Base-by-base conservation (phyloP, 2,329 filamentous ascomycete genomes). In the Colletotrichum shisoi region DNA sequence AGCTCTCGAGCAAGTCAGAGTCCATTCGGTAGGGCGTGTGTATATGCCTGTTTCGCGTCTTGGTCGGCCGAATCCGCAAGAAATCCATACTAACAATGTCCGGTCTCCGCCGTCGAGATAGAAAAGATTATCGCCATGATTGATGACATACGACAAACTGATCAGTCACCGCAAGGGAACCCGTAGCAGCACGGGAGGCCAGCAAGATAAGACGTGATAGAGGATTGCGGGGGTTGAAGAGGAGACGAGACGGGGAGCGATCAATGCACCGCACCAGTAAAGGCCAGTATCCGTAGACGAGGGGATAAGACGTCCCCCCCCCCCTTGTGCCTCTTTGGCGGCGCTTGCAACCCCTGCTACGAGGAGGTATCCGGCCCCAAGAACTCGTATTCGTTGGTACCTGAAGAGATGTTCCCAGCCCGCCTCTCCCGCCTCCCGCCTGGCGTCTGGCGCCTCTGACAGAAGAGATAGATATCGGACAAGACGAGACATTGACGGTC, bases 181-280 rank as follows among this genome's bases (percentile, higher is more conserved):
- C 53, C 49, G 61, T 45, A 27, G 24, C 24, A 67, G 64, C 54
- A 67, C 64, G 61, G 64, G 64, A 64, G 56, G 61, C 54, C 60
- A 64, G 61, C 64, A 49, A 67, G 64, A 67, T 67, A 67, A 67
- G 64, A 64, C 64, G 64, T 67, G 64, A 67, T 67, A 67, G 64
- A 67, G 64, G 60, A 64, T 64, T 67, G 64, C 64, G 64, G 61
- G 54, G 51, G 64, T 54, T 24, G 19, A 2, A 39, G 53, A 59
- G 42, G 49, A 67, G 64, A 59, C 61, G 64, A 67, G 64, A 67
- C 64, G 56, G 64, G 64, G 61, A 67, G 51, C 31, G 61, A 56
- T 56, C 64, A 64, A 64, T 51, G 61, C 64, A 48, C 34, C 44
- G 34, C 64, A 45, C 64, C 54, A 67, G 60, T 53, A 12, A 40